Evolutionary conservation across 164 flowering plant species (phyloP).

Genomic region (Houttuynia cordata): DNA sequence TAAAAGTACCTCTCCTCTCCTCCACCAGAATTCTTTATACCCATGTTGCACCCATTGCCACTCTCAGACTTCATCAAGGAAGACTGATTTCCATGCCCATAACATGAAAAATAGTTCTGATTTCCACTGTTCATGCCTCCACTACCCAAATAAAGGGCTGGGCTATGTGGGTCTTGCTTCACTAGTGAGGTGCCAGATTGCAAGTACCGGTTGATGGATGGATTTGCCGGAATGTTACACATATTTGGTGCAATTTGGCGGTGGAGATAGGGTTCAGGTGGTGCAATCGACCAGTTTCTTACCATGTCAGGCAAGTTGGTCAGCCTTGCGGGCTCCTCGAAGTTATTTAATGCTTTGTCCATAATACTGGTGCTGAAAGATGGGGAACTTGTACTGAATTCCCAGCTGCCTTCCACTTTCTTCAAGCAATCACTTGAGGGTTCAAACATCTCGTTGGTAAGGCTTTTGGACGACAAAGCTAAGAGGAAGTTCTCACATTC

Average conservation of each 20-base stretch:
- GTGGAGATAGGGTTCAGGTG: slow-evolving; percentile 28
- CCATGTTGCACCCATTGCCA: not conserved
- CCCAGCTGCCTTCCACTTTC: slow-evolving; percentile 39
- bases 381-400: slow-evolving; percentile 18
- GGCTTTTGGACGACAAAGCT: slow-evolving; percentile 28
- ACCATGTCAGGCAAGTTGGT: slow-evolving; percentile 30
- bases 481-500: slow-evolving; percentile 34
- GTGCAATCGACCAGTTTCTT: slow-evolving; percentile 49
- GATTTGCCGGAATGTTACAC: slow-evolving; percentile 13
- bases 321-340: slow-evolving; percentile 19
- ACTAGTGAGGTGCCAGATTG: too few relatives aligned
- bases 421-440: slow-evolving; percentile 44
- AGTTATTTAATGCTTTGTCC: slow-evolving; percentile 18
- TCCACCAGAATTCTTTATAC: not conserved
- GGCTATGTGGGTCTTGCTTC: too few relatives aligned
- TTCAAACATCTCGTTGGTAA: slow-evolving; percentile 28
- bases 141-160: too few relatives aligned
- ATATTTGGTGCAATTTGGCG: slow-evolving; percentile 14
- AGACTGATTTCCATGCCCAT: slow-evolving; percentile 24
- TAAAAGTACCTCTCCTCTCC: not conserved
- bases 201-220: slow-evolving; percentile 13
- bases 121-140: too few relatives aligned
- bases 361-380: slow-evolving; percentile 15
- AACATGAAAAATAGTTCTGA: slow-evolving; percentile 15
- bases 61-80: too few relatives aligned